Evolutionary conservation across 192 early-diverging fungal species (phyloP).

Genomic region (Backusella westeae): DNA sequence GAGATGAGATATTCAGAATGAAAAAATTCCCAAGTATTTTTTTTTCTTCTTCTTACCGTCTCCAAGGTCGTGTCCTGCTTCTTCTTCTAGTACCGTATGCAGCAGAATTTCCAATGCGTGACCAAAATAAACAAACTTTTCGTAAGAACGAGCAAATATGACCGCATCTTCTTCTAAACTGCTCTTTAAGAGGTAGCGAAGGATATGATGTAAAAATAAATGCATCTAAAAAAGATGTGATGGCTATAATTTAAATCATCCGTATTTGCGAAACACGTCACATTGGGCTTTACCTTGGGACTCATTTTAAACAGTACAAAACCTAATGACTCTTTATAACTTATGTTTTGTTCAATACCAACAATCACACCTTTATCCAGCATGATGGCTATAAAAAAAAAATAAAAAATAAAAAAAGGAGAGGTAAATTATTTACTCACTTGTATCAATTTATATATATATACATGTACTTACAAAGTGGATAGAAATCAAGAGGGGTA

Average conservation of each 20-base stretch:
- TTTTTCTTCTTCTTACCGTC: conserved; percentile 34
- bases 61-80: conserved; percentile 56
- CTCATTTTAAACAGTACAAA: conserved; percentile 60
- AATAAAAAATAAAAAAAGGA: background rate
- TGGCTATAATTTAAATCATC: background rate
- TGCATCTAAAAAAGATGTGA: conserved; percentile 52
- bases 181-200: conserved; percentile 57
- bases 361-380: conserved; percentile 71
- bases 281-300: conserved; percentile 54
- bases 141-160: conserved; percentile 66
- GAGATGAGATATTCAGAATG: too few species aligned
- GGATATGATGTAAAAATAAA: conserved; percentile 70
- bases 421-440: background rate
- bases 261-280: background rate
- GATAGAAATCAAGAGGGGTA: conserved; percentile 75
- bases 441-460: background rate
- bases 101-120: conserved; percentile 93
- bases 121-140: conserved; percentile 80
- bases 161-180: conserved; percentile 61
- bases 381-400: conserved; percentile 53
- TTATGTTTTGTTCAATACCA: conserved; percentile 71
- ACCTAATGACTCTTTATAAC: conserved; percentile 52
- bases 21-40: background rate
- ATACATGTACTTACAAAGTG: conserved; percentile 56
- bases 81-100: conserved; percentile 85